Percentiles rank a stretch among this genome's conserved stretches.
These are phyloP conservation scores for Cordyceps cicadae DNA, from an alignment of 2,329 filamentous ascomycete species.

Conservation along the genomic window DNA sequence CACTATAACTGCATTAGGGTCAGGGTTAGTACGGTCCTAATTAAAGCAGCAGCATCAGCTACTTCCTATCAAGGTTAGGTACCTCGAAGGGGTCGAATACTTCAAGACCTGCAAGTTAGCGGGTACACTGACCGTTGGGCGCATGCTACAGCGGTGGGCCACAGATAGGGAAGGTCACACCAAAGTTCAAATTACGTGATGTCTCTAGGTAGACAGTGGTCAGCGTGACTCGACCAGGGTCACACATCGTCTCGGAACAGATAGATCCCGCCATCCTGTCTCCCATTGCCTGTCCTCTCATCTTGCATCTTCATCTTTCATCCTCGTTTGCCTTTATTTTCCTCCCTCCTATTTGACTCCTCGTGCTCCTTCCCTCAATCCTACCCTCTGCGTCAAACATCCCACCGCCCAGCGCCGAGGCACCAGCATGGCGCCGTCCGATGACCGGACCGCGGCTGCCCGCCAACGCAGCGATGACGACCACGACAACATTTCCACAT, in stretches of 20 bases:
- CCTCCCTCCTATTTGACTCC: not conserved
- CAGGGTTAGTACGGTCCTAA: too few relatives aligned
- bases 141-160: not conserved
- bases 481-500: conserved; percentile 7
- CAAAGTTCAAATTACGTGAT: conserved; percentile 2
- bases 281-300: not conserved
- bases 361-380: not conserved
- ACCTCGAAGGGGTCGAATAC: too few relatives aligned
- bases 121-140: conserved; percentile 1
- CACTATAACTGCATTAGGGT: too few relatives aligned
- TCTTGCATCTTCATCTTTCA: not conserved
- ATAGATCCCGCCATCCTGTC: not conserved
- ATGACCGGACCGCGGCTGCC: not conserved
- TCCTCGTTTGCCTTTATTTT: not conserved
- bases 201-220: not conserved
- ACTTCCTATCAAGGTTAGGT: too few relatives aligned
- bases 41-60: too few relatives aligned
- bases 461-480: conserved; percentile 4
- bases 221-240: not conserved
- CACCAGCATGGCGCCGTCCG: conserved; percentile 1
- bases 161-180: conserved; percentile 5
- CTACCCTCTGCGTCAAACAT: not conserved
- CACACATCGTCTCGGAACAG: too few relatives aligned
- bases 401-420: not conserved
- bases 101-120: too few relatives aligned